phyloP scores from a whole-genome alignment of 129 eudicot genomes.

The Solidago caesia region DNA sequence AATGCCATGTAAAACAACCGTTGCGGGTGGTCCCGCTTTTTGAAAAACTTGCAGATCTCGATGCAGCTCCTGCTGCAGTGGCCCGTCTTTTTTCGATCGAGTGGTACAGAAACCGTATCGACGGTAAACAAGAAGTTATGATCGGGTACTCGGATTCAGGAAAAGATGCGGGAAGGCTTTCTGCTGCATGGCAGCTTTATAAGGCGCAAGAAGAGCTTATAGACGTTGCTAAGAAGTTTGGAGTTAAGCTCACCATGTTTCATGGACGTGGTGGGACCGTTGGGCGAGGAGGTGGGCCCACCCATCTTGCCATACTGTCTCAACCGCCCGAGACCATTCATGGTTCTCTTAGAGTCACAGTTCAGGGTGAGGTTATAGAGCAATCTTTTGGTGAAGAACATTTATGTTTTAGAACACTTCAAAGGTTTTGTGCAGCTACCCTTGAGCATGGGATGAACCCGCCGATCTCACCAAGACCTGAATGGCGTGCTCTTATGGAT shows the following conservation, averaged over 20 bases:
- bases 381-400: slow-evolving; percentile 97
- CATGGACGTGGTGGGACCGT: slow-evolving; percentile 99
- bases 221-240: slow-evolving; percentile 75
- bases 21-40: slow-evolving; percentile 93
- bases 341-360: slow-evolving; percentile 93
- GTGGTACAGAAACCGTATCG: slow-evolving; percentile 80
- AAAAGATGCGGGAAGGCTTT: slow-evolving; percentile 90
- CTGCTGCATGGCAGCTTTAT: slow-evolving; percentile 96
- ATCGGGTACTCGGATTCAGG: slow-evolving; percentile 98
- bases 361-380: slow-evolving; percentile 98
- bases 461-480: slow-evolving; percentile 83
- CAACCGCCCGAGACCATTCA: slow-evolving; percentile 96
- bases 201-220: slow-evolving; percentile 98
- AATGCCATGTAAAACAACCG: slow-evolving; percentile 81
- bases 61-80: slow-evolving; percentile 90
- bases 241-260: slow-evolving; percentile 93
- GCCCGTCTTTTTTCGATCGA: slow-evolving; percentile 93
- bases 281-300: slow-evolving; percentile 98
- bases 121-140: slow-evolving; percentile 99
- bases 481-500: slow-evolving; percentile 95
- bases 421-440: slow-evolving; percentile 92
- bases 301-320: slow-evolving; percentile 92
- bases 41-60: slow-evolving; percentile 87
- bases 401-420: slow-evolving; percentile 90
- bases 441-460: slow-evolving; percentile 98